These are phyloP conservation scores for Rhodotorula babjevae DNA, from an alignment of 768 basidiomycete species.

Conservation along the genomic window DNA sequence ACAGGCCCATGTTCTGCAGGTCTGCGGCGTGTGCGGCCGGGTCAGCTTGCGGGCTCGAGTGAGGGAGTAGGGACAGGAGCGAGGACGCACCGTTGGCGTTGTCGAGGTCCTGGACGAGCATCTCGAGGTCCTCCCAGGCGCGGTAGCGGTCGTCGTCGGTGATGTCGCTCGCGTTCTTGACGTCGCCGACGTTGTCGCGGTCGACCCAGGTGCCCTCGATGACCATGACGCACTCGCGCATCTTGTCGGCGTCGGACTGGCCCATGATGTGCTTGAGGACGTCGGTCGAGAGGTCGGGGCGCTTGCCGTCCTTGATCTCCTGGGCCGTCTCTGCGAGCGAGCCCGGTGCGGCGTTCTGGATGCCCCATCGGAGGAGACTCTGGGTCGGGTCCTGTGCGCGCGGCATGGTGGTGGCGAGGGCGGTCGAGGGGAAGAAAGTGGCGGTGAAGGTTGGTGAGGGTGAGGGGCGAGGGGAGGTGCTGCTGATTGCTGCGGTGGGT, in stretches of 20 bases:
- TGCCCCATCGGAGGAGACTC: constrained; percentile 73
- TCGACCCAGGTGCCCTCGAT: constrained; percentile 32
- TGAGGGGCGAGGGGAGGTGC: background rate
- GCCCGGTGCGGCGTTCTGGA: constrained; percentile 58
- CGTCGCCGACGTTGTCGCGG: constrained; percentile 50
- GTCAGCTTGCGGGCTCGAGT: background rate
- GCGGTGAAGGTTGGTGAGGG: background rate
- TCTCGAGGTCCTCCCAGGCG: constrained; percentile 68
- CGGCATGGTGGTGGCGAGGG: background rate
- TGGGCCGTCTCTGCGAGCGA: constrained; percentile 44
- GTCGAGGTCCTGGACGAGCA: constrained; percentile 83
- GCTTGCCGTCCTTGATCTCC: constrained; percentile 46
- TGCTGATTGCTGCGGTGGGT: background rate
- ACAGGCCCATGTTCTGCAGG: constrained; percentile 68
- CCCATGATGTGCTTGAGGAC: constrained; percentile 81
- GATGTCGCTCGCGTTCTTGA: constrained; percentile 54
- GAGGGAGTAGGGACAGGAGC: no score
- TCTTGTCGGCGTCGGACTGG: constrained; percentile 70
- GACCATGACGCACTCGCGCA: constrained; percentile 55
- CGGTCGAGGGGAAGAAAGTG: background rate
- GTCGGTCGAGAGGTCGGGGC: constrained; percentile 63
- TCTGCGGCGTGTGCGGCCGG: constrained; percentile 52
- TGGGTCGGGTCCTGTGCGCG: constrained; percentile 54
- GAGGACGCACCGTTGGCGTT: constrained; percentile 69
- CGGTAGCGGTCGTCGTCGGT: constrained; percentile 58